These are phyloP conservation scores for Tetrastigma voinierianum DNA, from an alignment of 164 flowering plant species.

Conservation along the genomic window DNA sequence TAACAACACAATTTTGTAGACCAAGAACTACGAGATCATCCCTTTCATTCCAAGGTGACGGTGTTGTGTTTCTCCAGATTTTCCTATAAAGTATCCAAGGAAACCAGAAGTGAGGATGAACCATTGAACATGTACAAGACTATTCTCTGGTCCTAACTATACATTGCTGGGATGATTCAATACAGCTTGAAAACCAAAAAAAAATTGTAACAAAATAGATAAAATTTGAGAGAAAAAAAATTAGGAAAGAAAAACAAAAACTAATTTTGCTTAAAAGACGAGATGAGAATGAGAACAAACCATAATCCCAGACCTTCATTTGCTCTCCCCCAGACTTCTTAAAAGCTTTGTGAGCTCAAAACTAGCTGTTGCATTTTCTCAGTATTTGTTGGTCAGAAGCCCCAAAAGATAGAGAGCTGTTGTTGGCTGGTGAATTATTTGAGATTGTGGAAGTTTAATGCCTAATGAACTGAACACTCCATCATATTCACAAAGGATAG, in stretches of 20 bases:
- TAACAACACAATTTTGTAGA: no score
- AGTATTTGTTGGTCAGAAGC: neutral
- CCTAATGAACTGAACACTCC: no score
- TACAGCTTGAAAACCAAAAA: neutral
- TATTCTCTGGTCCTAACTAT: neutral
- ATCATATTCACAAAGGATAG: no score
- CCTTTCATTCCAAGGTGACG: no score
- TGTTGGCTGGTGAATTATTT: no score
- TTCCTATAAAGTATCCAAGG: no score
- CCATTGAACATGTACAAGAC: neutral
- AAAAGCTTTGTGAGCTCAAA: neutral
- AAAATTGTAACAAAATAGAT: neutral
- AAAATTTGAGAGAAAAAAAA: no score
- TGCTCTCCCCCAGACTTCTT: neutral
- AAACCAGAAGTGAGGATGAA: neutral
- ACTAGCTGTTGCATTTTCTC: neutral
- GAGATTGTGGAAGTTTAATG: no score
- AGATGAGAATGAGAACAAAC: neutral
- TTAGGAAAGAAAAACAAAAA: neutral
- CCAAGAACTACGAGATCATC: no score
- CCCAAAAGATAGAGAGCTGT: no score
- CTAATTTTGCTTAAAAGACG: neutral
- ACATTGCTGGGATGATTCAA: neutral
- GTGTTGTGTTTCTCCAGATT: no score
- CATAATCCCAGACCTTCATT: neutral